Conservation (phyloP, 1,284 basidiomycete species). For the Porogramme epimiltina region DNA sequence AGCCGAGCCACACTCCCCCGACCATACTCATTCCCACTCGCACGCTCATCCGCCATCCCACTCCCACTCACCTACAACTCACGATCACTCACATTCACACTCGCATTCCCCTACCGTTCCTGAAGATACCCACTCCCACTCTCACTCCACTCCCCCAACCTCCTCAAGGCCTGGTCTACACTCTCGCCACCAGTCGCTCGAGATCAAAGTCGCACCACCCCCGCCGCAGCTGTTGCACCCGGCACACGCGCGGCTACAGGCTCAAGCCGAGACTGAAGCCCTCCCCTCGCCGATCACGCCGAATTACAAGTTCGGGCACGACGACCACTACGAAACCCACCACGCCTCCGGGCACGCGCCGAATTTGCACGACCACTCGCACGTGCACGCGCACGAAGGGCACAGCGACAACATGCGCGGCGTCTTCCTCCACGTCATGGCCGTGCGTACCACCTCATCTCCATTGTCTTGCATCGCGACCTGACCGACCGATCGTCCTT, state of each 20-base stretch:
- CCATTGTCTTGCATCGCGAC: background rate
- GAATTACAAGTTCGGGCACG: slow-evolving; percentile 59
- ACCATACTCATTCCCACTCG: slow-evolving; percentile 33
- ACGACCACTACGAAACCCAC: slow-evolving; percentile 59
- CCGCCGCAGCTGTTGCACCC: slow-evolving; percentile 16
- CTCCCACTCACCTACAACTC: slow-evolving; percentile 29
- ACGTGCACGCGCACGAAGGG: slow-evolving; percentile 66
- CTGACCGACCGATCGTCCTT: background rate
- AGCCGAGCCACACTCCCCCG: slow-evolving; percentile 31
- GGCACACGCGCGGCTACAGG: slow-evolving; percentile 13
- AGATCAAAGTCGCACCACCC: slow-evolving; percentile 15
- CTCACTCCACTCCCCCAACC: background rate
- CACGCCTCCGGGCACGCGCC: slow-evolving; percentile 52
- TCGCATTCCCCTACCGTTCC: background rate
- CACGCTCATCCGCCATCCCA: slow-evolving; percentile 40
- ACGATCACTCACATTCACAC: slow-evolving; percentile 15
- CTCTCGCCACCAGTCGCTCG: slow-evolving; percentile 20
- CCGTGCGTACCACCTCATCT: slow-evolving; percentile 49
- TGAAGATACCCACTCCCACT: slow-evolving; percentile 8
- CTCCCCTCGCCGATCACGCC: slow-evolving; percentile 54
- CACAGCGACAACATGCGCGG: slow-evolving; percentile 99
- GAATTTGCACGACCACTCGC: slow-evolving; percentile 57
- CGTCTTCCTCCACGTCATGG: slow-evolving; percentile 94
- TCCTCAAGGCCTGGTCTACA: slow-evolving; percentile 7
- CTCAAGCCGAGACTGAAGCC: slow-evolving; percentile 11